Evolutionary conservation across 768 basidiomycete genomes (phyloP), one percentile per base, ranked within the genome.

Genomic region (Lanmaoa pseudosensibilis): DNA sequence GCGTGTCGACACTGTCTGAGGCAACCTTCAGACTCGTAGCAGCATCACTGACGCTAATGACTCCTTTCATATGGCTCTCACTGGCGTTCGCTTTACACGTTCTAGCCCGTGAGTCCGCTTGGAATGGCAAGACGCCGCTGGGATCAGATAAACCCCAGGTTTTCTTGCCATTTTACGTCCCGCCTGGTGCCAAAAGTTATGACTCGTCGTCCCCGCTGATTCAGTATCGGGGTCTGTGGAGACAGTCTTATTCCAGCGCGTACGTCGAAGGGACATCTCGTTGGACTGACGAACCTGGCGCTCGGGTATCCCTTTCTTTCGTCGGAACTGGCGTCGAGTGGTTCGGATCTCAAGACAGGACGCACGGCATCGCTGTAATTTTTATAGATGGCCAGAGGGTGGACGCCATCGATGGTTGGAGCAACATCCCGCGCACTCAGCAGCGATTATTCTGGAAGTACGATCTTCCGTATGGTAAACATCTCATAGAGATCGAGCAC

Each of bases 241-340:
- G 66, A 9, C 79, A 82, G 27, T 68, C 77, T 1, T 83, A 76
- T 62, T 86, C 86, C 0, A 67, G 71, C 2, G 70, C 75, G 36
- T 86, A 83, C 62, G 67, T 83, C 32, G 72, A 78, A 19, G 76
- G 79, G 16, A 80, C 83, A 15, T 70, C 83, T 34, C 79, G 76
- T 15, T 78, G 76, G 65, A 86, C 86, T 0, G 71, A 74, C 15
- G 69, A 79, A 45, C 70, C 70, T 18, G 76, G 76, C 46, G 83
- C 88, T 12, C 71, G 79, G 4, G 73, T 81, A 45, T 74, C 75
- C 2, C 80, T 90, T 70, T 76, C 78, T 3, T 90, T 90, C 70
- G 74, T 74, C n/a, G 90, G 89, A 15, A 87, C 85, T 13, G 87
- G 87, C 1, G 78, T 92, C 60, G 90, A 91, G 71, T 88, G 84